Percentiles rank a stretch among this genome's conserved stretches.
These are phyloP conservation scores for Lentinula sp. DNA, from an alignment of 768 basidiomycete genomes.

Conservation along the genomic window DNA sequence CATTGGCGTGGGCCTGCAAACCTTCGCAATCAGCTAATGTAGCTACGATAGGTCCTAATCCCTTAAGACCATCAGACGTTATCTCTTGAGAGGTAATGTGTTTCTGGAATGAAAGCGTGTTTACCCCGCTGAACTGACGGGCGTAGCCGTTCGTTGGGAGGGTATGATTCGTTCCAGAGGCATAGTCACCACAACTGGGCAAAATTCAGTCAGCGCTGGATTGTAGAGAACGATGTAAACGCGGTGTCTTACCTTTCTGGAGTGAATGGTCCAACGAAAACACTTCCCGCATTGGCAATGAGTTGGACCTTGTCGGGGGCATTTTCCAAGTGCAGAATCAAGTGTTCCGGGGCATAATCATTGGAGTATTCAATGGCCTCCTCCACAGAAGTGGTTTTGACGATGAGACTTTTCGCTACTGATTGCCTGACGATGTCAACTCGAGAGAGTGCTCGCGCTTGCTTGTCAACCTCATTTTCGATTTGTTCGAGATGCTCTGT, in stretches of 20 bases:
- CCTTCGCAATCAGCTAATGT: conserved; percentile 94
- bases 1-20: conserved; percentile 91
- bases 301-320: conserved; percentile 56
- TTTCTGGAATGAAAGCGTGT: conserved; percentile 96
- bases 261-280: conserved; percentile 92
- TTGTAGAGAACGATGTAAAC: background rate
- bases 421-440: conserved; percentile 90
- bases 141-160: conserved; percentile 96
- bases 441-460: conserved; percentile 81
- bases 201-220: background rate
- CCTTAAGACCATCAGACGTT: conserved; percentile 66
- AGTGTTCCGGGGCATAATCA: conserved; percentile 97
- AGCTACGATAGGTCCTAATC: conserved; percentile 81
- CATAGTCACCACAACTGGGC: conserved; percentile 92
- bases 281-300: conserved; percentile 91
- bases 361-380: conserved; percentile 90
- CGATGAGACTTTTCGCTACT: conserved; percentile 85
- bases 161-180: conserved; percentile 98
- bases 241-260: conserved; percentile 77
- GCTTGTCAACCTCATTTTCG: conserved; percentile 79
- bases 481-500: conserved; percentile 60
- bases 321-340: conserved; percentile 83
- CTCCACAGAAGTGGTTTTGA: conserved; percentile 57
- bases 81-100: conserved; percentile 97
- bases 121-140: conserved; percentile 96